Conservation (phyloP, 345 rosid species). For the Rubroshorea leprosula region DNA sequence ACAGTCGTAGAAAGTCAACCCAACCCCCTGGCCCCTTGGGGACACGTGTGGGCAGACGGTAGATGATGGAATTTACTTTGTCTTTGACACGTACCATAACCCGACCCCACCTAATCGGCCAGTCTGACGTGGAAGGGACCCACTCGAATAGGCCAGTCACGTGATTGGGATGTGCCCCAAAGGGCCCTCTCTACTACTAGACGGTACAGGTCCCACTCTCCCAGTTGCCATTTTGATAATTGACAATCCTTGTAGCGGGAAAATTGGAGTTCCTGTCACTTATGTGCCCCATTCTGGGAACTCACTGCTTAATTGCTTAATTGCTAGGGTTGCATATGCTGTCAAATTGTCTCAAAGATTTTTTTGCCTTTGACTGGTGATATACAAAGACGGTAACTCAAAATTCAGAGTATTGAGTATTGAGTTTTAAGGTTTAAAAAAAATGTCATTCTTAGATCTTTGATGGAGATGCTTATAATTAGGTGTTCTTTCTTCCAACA, state of each 20-base stretch:
- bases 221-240: neutral
- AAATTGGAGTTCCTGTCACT: slow-evolving; percentile 5
- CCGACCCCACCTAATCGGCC: neutral
- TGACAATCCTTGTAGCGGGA: neutral
- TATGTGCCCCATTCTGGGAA: neutral
- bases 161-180: slow-evolving; percentile 16
- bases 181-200: neutral
- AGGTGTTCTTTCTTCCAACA: neutral
- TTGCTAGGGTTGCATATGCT: neutral
- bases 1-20: slow-evolving; percentile 34
- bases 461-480: neutral
- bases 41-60: slow-evolving; percentile 39
- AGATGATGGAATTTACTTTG: slow-evolving; percentile 22
- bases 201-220: neutral
- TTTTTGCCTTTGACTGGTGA: neutral
- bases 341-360: neutral
- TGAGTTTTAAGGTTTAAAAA: neutral
- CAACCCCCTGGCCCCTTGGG: slow-evolving; percentile 34
- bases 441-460: too few relatives aligned
- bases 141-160: slow-evolving; percentile 19
- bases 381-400: too few relatives aligned
- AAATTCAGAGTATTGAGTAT: neutral
- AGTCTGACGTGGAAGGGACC: slow-evolving; percentile 19
- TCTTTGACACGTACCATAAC: slow-evolving; percentile 30
- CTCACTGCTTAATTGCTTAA: neutral